These are phyloP conservation scores for Apiotrichum porosum DNA, from an alignment of 1,284 basidiomycete species.

Conservation along the genomic window DNA sequence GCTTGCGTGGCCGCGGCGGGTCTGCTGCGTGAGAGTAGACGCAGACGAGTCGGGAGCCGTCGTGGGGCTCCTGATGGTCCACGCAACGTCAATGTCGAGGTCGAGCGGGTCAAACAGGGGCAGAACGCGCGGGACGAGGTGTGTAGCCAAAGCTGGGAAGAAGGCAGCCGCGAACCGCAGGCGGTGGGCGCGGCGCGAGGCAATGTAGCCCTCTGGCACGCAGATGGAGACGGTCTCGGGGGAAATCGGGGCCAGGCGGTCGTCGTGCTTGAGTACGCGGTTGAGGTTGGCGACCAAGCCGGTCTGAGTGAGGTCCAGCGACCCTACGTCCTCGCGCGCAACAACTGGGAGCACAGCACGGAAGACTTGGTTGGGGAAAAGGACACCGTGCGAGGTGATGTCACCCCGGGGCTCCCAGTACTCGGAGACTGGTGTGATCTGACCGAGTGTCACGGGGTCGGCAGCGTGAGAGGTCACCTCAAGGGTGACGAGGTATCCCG, in stretches of 20 bases:
- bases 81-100: slow-evolving; percentile 68
- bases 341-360: slow-evolving; percentile 15
- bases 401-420: slow-evolving; percentile 5
- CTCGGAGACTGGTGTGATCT: slow-evolving; percentile 1
- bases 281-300: slow-evolving; percentile 24
- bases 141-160: slow-evolving; percentile 61
- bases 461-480: slow-evolving; percentile 11
- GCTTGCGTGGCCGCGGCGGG: slow-evolving; percentile 59
- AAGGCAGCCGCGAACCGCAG: slow-evolving; percentile 42
- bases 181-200: slow-evolving; percentile 28
- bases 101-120: slow-evolving; percentile 69
- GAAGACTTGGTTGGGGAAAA: slow-evolving; percentile 34
- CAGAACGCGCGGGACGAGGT: slow-evolving; percentile 60
- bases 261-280: slow-evolving; percentile 24
- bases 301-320: slow-evolving; percentile 21
- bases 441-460: slow-evolving; percentile 3
- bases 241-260: slow-evolving; percentile 2
- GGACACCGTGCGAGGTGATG: not conserved
- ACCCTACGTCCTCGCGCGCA: not conserved
- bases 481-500: slow-evolving; percentile 9
- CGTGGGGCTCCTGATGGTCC: too few species aligned
- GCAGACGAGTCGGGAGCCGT: too few species aligned
- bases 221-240: not conserved
- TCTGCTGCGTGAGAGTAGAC: slow-evolving; percentile 39
- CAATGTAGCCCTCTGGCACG: slow-evolving; percentile 14